Base-by-base conservation (phyloP, 2,329 filamentous ascomycete genomes). In the Aspergillus luchuensis region DNA sequence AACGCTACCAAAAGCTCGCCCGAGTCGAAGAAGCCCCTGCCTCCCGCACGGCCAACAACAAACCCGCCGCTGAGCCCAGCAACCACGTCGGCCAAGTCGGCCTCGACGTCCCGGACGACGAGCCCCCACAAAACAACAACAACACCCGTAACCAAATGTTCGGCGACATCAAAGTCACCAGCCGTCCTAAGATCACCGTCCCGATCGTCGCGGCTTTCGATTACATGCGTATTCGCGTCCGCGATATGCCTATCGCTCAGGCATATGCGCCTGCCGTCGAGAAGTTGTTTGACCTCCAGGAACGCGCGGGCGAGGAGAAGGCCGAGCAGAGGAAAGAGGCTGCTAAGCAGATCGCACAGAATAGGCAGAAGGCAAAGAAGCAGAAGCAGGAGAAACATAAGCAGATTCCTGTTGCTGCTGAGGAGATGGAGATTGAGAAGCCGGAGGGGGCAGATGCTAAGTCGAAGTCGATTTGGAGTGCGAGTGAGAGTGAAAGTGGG, bases 1-100 rank as follows among this genome's bases (percentile, higher is more conserved):
- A 99, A 79, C 85, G 95, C 7, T 99, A 99, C 76, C 89, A 91
- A 69, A 94, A 94, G 77, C 57, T 81, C 87, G 36, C 87, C 28
- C 3, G 23, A 30, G 19, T 47, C n/a, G 39, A 56, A 8, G 43
- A 55, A 36, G 39, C 10, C 38, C 8, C 39, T 28, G 25, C 25
- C 21, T 3, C 36, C 6, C 15, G 19, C 57, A 59, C 11, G 51
- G 62, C 21, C 54, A 67, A 5, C 54, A 67, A 4, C 66, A 70
- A 30, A 30, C 28, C 7, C 68, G 72, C 23, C 7, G 39, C 10
- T 23, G 23, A 68, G 68, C 21, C 70, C 70, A 13, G 65, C 45
- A 8, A 13, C 10, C 45, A 49, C 45, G 45, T 49, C 23, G 45
- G 45, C 45, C 45, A 49, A 49, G 45, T 49, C 45, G 45, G 45